phyloP scores from a whole-genome alignment of 495 filamentous ascomycete species.

The Hypoxylon fragiforme region DNA sequence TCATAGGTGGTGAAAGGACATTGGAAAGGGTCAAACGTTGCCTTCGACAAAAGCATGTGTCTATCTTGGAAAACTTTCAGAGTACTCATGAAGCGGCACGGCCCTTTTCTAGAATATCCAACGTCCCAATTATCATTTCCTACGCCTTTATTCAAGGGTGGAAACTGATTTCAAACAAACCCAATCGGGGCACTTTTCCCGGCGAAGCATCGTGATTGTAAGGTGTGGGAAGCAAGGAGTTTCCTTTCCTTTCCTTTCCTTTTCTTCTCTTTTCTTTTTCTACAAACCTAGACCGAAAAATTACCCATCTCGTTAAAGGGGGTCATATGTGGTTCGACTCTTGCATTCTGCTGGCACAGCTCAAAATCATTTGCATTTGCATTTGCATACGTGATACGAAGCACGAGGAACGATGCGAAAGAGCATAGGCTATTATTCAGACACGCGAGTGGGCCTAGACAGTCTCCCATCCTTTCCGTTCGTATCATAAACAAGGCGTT shows the following conservation, averaged over 20 bases:
- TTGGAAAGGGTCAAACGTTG: background rate
- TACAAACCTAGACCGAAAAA: constrained; percentile 26
- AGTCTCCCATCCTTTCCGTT: background rate
- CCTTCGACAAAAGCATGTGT: constrained; percentile 6
- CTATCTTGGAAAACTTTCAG: constrained; percentile 28
- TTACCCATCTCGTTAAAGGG: constrained; percentile 12
- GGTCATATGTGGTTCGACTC: constrained; percentile 21
- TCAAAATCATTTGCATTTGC: constrained; percentile 31
- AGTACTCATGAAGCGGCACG: constrained; percentile 7
- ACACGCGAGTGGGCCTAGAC: background rate
- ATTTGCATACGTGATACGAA: constrained; percentile 30
- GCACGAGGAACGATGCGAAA: constrained; percentile 5
- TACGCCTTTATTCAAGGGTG: constrained; percentile 2
- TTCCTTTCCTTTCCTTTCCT: constrained; percentile 15
- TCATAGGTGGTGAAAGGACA: background rate
- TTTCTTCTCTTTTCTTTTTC: constrained; percentile 21
- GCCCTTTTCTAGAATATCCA: constrained; percentile 28
- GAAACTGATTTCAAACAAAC: constrained; percentile 3
- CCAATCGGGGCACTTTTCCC: constrained; percentile 2
- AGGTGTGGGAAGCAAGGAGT: constrained; percentile 10
- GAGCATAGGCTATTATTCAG: background rate
- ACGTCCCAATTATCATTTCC: background rate
- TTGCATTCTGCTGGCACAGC: constrained; percentile 25
- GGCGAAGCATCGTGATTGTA: constrained; percentile 6
- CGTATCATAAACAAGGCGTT: constrained; percentile 31